Base-by-base conservation (phyloP, 2,329 filamentous ascomycete species). In the Epichloe brachyelytri region DNA sequence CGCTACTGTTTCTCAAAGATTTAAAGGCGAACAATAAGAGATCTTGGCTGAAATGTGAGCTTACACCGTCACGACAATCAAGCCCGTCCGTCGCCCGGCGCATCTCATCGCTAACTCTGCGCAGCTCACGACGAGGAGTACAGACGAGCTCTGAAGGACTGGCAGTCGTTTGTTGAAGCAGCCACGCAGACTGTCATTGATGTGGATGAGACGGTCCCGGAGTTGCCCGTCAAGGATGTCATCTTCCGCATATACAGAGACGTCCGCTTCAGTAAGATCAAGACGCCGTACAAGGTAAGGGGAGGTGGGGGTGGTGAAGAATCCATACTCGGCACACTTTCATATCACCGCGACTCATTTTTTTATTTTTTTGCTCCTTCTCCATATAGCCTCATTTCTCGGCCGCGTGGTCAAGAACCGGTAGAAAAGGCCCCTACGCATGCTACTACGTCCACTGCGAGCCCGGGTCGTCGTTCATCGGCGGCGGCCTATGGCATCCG, bases 171-270 rank as follows among this genome's bases (percentile, higher is more conserved):
- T 60, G 79, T 93, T 37, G 83, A 86, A 57, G 73, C 73, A 10
- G 72, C 93, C 39, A 86, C 85, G 1, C 74, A 83, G 54, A 83
- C 80, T 54, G 75, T 95, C 50, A 77, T 78, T 19, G 80, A 83
- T 53, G 74, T 77, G 39, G 90, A 96, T 63, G 80, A 85, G 51
- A 94, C 88, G 1, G 80, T 95, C 41, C 90, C 90, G 1, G 88
- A 95, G 59, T 71, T 95, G 20, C 90, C 90, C 1, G 73, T 84
- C 50, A 93, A 94, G 65, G 89, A 95, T 62, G 72, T 95, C 58
- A 81, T 88, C 46, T 95, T 91, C 64, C 83, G 89, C 54, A 93
- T 95, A 53, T 88, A 95, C 67, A 77, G 89, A 59, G 89, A 95
- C 60, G 77, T 93, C 43, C 80, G 89, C 51, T 95, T 95, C 68